Percentiles rank a stretch among this genome's conserved stretches.
These are phyloP conservation scores for Lentinus tigrinus DNA, from an alignment of 768 basidiomycete genomes.

Conservation along the genomic window DNA sequence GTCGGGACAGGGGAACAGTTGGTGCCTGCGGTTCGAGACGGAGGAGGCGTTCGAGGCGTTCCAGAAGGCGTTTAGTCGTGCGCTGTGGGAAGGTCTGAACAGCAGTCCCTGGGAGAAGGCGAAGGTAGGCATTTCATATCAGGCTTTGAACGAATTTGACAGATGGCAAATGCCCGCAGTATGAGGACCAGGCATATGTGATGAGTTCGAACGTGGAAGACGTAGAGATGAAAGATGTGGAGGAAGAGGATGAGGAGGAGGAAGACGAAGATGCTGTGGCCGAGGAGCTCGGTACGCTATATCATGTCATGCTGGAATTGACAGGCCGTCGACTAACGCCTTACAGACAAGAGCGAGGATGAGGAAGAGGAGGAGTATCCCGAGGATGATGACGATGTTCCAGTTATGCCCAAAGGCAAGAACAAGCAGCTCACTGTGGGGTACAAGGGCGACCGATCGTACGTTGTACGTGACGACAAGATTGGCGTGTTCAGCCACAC, in stretches of 20 bases:
- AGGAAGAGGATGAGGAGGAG: slow-evolving; percentile 72
- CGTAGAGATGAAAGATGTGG: slow-evolving; percentile 82
- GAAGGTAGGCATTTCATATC: slow-evolving; percentile 48
- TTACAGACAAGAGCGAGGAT: slow-evolving; percentile 28
- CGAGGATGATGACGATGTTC: slow-evolving; percentile 44
- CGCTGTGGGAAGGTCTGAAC: slow-evolving; percentile 81
- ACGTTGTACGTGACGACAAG: slow-evolving; percentile 87
- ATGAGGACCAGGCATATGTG: slow-evolving; percentile 87
- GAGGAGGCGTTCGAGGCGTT: slow-evolving; percentile 58
- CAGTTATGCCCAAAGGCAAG: slow-evolving; percentile 47
- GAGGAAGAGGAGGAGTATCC: slow-evolving; percentile 34
- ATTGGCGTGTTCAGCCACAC: slow-evolving; percentile 88
- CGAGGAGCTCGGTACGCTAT: slow-evolving; percentile 58
- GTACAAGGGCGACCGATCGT: slow-evolving; percentile 93
- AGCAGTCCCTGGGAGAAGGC: slow-evolving; percentile 73
- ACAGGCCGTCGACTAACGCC: background rate
- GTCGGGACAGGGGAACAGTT: slow-evolving; percentile 62
- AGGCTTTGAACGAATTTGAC: background rate
- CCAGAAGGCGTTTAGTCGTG: slow-evolving; percentile 61
- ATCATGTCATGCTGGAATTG: too few species aligned
- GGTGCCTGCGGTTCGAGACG: slow-evolving; percentile 73
- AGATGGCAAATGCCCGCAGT: slow-evolving; percentile 33
- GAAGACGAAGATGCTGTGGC: slow-evolving; percentile 76
- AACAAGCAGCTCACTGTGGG: slow-evolving; percentile 93
- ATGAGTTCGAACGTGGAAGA: slow-evolving; percentile 75